Evolutionary conservation across 2,329 filamentous ascomycete species (phyloP).

Genomic region (Macroventuria anomochaeta): DNA sequence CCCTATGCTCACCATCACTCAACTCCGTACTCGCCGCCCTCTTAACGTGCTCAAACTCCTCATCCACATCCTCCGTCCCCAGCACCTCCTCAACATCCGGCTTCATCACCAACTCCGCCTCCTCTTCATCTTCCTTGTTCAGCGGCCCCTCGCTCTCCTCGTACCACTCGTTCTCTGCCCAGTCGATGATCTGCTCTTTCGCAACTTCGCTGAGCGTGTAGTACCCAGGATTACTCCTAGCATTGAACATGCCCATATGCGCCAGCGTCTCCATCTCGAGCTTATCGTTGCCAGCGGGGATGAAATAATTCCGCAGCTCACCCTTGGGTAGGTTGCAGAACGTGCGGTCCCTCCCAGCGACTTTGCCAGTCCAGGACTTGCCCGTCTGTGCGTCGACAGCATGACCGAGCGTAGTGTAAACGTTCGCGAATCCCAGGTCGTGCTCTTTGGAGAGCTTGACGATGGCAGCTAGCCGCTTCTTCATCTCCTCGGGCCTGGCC

Average conservation of each 20-base stretch:
- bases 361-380: conserved; percentile 57
- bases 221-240: conserved; percentile 75
- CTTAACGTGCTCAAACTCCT: conserved; percentile 37
- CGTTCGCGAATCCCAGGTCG: conserved; percentile 78
- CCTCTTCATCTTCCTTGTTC: conserved; percentile 37
- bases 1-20: conserved; percentile 2
- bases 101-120: conserved; percentile 41
- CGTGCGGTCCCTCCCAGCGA: conserved; percentile 75
- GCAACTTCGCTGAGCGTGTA: conserved; percentile 70
- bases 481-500: conserved; percentile 81
- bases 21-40: conserved; percentile 4
- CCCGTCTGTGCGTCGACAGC: conserved; percentile 59
- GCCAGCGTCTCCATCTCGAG: conserved; percentile 80
- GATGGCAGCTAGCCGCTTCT: conserved; percentile 73
- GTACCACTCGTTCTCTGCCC: conserved; percentile 72
- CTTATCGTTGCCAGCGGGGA: conserved; percentile 72
- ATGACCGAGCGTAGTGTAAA: conserved; percentile 84
- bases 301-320: conserved; percentile 40
- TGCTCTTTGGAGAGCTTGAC: conserved; percentile 69
- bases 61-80: conserved; percentile 25
- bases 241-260: conserved; percentile 81
- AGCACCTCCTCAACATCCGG: conserved; percentile 20
- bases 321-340: conserved; percentile 74
- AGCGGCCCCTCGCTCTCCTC: conserved; percentile 51
- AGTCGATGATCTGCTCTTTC: conserved; percentile 68